Conservation (phyloP, 768 basidiomycete genomes). For the Pleurotus giganteus region DNA sequence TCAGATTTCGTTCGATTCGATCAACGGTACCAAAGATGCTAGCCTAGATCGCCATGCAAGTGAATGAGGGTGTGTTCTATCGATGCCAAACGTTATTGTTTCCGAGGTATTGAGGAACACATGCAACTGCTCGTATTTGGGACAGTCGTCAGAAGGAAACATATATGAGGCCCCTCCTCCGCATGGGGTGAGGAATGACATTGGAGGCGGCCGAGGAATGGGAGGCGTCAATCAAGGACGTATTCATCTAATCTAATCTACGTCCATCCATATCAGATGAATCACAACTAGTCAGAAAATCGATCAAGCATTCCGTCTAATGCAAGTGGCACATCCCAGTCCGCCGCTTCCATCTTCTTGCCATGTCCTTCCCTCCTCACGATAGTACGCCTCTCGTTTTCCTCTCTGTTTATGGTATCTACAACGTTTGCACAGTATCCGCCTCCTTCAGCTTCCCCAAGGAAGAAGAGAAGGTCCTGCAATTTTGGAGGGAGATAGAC, state of each 20-base stretch:
- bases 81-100: neutral
- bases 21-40: neutral
- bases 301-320: slow-evolving; percentile 7
- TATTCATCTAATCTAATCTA: slow-evolving; percentile 11
- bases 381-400: slow-evolving; percentile 51
- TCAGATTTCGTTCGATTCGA: neutral
- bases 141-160: too few relatives aligned
- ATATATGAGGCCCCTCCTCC: too few relatives aligned
- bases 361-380: slow-evolving; percentile 69
- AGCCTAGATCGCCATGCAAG: neutral
- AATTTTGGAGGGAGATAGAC: slow-evolving; percentile 95
- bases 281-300: slow-evolving; percentile 8
- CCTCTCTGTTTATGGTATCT: slow-evolving; percentile 11
- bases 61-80: neutral
- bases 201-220: too few relatives aligned
- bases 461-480: slow-evolving; percentile 88
- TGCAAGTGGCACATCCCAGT: neutral
- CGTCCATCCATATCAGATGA: neutral
- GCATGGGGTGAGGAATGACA: neutral
- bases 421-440: slow-evolving; percentile 50
- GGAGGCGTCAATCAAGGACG: too few relatives aligned
- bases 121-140: too few relatives aligned
- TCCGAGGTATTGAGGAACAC: too few relatives aligned
- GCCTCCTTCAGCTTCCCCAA: slow-evolving; percentile 78
- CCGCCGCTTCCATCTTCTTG: slow-evolving; percentile 9